Conservation (phyloP, 2,329 filamentous ascomycete species). For the Trichoderma afroharzianum region DNA sequence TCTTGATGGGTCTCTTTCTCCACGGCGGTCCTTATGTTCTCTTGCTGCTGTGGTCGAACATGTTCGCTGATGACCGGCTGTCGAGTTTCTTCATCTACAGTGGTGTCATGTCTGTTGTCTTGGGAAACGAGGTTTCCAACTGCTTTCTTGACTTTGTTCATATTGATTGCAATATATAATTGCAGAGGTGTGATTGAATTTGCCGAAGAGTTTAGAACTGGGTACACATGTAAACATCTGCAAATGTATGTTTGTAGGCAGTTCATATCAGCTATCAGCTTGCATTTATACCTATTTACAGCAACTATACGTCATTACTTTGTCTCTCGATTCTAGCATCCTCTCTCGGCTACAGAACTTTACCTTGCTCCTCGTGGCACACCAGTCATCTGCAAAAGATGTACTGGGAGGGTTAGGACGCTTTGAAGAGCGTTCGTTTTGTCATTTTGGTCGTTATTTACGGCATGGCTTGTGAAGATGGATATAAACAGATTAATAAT, state of each 20-base stretch:
- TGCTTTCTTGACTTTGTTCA: slow-evolving; percentile 63
- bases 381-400: neutral
- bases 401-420: neutral
- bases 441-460: neutral
- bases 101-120: slow-evolving; percentile 65
- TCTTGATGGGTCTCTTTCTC: slow-evolving; percentile 70
- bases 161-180: slow-evolving; percentile 30
- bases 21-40: slow-evolving; percentile 58
- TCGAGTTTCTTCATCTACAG: slow-evolving; percentile 62
- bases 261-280: neutral
- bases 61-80: slow-evolving; percentile 59
- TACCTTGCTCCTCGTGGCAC: neutral
- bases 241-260: neutral
- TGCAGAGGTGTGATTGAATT: neutral
- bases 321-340: neutral
- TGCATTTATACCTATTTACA: neutral
- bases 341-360: neutral
- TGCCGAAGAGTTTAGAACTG: neutral
- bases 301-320: neutral
- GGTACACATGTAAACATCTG: neutral
- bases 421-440: neutral
- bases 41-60: slow-evolving; percentile 57
- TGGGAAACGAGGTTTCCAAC: slow-evolving; percentile 58
- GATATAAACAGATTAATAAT: neutral
- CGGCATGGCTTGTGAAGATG: neutral